A percentile compares a stretch with the other conserved stretches of the same genome.
Conservation (phyloP, 192 early-diverging fungal species). For the Coemansia sp. region DNA sequence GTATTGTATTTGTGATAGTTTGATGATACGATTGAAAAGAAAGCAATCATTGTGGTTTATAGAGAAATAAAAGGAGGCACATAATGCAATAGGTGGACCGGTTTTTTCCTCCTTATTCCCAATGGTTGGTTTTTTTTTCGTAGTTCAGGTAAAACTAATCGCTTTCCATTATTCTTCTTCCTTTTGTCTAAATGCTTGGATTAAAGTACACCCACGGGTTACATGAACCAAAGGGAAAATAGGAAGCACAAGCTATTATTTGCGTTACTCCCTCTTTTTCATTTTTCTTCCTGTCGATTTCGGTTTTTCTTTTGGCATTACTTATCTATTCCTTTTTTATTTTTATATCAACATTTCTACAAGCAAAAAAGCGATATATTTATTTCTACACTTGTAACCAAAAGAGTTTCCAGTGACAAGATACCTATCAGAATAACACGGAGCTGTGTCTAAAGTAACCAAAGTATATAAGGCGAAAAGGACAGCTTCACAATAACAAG, state of each 20-base stretch:
- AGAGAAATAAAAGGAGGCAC: neutral
- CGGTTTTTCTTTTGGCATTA: conserved; percentile 2
- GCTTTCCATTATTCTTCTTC: neutral
- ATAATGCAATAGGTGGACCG: neutral
- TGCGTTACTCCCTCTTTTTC: conserved; percentile 7
- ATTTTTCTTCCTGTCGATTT: conserved; percentile 1
- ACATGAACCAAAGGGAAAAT: neutral
- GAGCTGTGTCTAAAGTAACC: too few species aligned
- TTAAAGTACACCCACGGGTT: neutral
- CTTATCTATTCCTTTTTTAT: neutral
- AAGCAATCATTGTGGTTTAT: neutral
- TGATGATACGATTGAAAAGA: neutral
- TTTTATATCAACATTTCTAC: neutral
- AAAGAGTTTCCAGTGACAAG: neutral
- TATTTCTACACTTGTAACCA: neutral
- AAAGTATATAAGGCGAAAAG: too few species aligned
- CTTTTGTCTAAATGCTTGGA: neutral
- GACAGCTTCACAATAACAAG: neutral
- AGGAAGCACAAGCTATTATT: conserved; percentile 3
- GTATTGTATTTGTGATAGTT: neutral
- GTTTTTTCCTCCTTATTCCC: neutral
- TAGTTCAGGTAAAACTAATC: neutral
- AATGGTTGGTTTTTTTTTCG: neutral
- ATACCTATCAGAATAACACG: too few species aligned
- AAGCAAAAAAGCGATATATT: neutral